Evolutionary conservation across 495 filamentous ascomycete genomes (phyloP).

Genomic region (Aspergillus saccharolyticus): DNA sequence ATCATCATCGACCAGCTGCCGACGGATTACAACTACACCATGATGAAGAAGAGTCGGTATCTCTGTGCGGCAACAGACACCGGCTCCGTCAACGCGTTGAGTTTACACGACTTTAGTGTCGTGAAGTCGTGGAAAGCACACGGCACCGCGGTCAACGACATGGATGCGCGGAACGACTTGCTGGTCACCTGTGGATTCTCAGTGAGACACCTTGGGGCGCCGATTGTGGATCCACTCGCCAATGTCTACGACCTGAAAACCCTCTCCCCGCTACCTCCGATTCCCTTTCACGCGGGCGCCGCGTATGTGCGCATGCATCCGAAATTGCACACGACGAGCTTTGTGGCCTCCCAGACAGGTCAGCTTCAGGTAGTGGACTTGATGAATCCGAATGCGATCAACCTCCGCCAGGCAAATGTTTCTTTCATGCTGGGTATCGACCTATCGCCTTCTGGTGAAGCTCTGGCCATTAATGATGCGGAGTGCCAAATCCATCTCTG

Average conservation of each 20-base stretch:
- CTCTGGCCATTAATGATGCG: constrained; percentile 73
- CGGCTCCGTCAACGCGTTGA: constrained; percentile 82
- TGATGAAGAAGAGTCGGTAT: constrained; percentile 85
- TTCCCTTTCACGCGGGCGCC: constrained; percentile 86
- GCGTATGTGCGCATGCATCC: constrained; percentile 95
- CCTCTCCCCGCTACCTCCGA: constrained; percentile 73
- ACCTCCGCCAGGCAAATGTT: constrained; percentile 80
- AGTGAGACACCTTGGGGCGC: constrained; percentile 55
- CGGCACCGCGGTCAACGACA: constrained; percentile 77
- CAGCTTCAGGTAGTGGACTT: constrained; percentile 93
- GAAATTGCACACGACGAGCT: constrained; percentile 83
- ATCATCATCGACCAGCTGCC: constrained; percentile 67
- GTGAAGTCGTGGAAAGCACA: constrained; percentile 88
- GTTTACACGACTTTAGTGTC: constrained; percentile 67
- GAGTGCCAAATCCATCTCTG: constrained; percentile 80
- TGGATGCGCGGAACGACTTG: constrained; percentile 90
- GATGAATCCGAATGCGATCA: constrained; percentile 86
- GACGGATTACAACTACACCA: constrained; percentile 70
- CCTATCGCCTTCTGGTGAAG: constrained; percentile 86
- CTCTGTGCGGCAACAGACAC: constrained; percentile 85
- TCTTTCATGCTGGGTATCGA: constrained; percentile 71
- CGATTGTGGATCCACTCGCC: constrained; percentile 80
- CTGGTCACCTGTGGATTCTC: constrained; percentile 95
- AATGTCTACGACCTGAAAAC: constrained; percentile 94
- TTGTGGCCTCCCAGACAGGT: constrained; percentile 82